Percentiles rank a stretch among this genome's conserved stretches.
These are phyloP conservation scores for Umbelopsis isabellina DNA, from an alignment of 192 early-diverging fungal species.

Conservation along the genomic window DNA sequence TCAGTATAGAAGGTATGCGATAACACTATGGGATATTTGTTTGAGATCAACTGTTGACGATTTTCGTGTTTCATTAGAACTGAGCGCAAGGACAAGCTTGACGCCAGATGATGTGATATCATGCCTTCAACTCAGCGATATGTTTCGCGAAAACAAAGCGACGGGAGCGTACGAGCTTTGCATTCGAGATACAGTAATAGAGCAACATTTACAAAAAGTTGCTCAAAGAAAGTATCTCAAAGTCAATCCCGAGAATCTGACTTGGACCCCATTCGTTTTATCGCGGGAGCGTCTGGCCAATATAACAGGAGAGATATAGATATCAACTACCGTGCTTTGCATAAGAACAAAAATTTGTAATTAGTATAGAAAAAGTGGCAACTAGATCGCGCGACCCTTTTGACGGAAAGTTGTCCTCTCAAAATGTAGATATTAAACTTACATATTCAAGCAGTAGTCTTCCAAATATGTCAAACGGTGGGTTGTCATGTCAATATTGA, in stretches of 20 bases:
- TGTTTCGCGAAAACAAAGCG: slow-evolving; percentile 34
- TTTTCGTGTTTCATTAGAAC: slow-evolving; percentile 37
- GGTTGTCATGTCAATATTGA: too few species aligned
- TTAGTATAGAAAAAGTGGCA: neutral
- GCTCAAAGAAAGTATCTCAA: slow-evolving; percentile 53
- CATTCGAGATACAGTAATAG: slow-evolving; percentile 48
- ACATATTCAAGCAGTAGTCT: too few species aligned
- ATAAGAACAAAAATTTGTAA: neutral
- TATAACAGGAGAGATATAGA: neutral
- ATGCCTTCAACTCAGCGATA: slow-evolving; percentile 64
- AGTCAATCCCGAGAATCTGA: slow-evolving; percentile 61
- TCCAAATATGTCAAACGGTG: too few species aligned
- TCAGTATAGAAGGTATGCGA: slow-evolving; percentile 52
- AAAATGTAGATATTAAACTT: too few species aligned
- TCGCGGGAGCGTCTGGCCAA: slow-evolving; percentile 36
- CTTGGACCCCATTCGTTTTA: slow-evolving; percentile 72
- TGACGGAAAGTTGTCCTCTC: too few species aligned
- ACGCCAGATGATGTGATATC: slow-evolving; percentile 81
- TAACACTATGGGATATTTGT: neutral
- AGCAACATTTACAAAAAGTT: slow-evolving; percentile 50
- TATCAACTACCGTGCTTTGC: neutral
- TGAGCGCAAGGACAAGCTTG: slow-evolving; percentile 75
- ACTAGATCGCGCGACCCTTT: too few species aligned
- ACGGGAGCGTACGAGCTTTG: slow-evolving; percentile 50
- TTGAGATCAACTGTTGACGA: neutral